These are phyloP conservation scores for Sungouiella blattae DNA, from an alignment of 805 yeast species.

Conservation along the genomic window DNA sequence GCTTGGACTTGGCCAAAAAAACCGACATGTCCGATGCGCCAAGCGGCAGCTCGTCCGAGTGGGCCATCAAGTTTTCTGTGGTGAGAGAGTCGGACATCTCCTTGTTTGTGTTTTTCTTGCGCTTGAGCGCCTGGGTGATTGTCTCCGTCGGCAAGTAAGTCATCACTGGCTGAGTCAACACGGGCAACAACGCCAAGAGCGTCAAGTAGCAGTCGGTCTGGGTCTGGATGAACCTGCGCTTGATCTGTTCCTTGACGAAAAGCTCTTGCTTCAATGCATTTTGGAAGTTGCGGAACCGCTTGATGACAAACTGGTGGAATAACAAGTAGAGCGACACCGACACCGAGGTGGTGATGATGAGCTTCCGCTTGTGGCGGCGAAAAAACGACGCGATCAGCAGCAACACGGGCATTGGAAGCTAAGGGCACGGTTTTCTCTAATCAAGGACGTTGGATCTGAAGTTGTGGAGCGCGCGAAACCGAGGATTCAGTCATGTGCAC, in stretches of 20 bases:
- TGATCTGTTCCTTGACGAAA: conserved; percentile 50
- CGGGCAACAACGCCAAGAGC: conserved; percentile 76
- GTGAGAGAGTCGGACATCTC: conserved; percentile 43
- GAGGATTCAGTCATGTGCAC: conserved; percentile 6
- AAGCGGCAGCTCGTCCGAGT: conserved; percentile 25
- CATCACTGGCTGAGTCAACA: conserved; percentile 61
- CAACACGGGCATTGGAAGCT: conserved; percentile 33
- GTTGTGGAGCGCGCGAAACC: conserved; percentile 5
- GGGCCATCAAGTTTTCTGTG: conserved; percentile 36
- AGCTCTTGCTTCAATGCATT: conserved; percentile 38
- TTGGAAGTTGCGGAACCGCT: conserved; percentile 38
- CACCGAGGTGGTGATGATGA: conserved; percentile 31
- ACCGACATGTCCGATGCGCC: conserved; percentile 15
- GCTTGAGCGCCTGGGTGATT: conserved; percentile 65
- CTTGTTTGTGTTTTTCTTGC: conserved; percentile 41
- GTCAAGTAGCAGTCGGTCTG: conserved; percentile 88
- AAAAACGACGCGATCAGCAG: conserved; percentile 38
- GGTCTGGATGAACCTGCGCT: conserved; percentile 83
- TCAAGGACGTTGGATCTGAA: background rate
- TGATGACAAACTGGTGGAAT: conserved; percentile 36
- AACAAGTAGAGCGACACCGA: conserved; percentile 35
- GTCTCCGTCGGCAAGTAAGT: conserved; percentile 66
- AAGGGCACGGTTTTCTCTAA: background rate
- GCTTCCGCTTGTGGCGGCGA: conserved; percentile 37
- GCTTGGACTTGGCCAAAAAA: conserved; percentile 28